Evolutionary conservation across 2,329 filamentous ascomycete genomes (phyloP), one percentile per base, ranked within the genome.

Genomic region (Exophiala aquamarina): DNA sequence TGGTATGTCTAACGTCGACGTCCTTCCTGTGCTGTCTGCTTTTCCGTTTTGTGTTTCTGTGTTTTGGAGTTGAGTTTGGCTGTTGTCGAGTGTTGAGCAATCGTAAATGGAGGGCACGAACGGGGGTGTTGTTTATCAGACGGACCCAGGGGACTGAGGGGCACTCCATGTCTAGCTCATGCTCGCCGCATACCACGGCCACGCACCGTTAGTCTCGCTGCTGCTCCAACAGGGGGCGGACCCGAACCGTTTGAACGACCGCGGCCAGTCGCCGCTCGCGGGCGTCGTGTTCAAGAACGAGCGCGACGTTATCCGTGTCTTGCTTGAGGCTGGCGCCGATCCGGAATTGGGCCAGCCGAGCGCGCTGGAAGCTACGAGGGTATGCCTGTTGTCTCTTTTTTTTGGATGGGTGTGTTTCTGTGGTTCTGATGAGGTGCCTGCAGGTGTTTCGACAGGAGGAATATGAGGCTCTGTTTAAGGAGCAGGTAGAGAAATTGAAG

Each of bases 251-350:
- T 60, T 87, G 20, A 89, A 89, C 53, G 84, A 84, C 51, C 68
- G 78, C 35, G 81, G 81, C 0, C 86, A 89, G 66, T 86, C 82
- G 52, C 81, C 82, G 0, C 70, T 89, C 3, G 84, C 84, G 0
- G 85, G 86, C 0, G 84, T 84, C 0, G 81, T 89, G 7, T 89
- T 89, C 64, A 89, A 89, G 66, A 80, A 79, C 9, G 82, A 85
- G 60, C 75, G 78, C 44, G 78, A 76, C 3, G 80, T 88, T 2
- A 76, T 88, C 8, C 77, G 79, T 62, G 76, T 69, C 29, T 42
- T 78, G 50, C 65, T 67, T 45, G 67, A 72, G 32, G 65, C 59
- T 1, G 58, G 58, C 18, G 58, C 58, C 5, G 58, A 60, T 42
- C 56, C 58, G 19, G 44, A 50, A 23, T 17, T 59, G 3, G 58